Percentiles rank a stretch among this genome's conserved stretches.
phyloP scores from a whole-genome alignment of 2,329 filamentous ascomycete species.

The Monilinia vaccinii-corymbosi region DNA sequence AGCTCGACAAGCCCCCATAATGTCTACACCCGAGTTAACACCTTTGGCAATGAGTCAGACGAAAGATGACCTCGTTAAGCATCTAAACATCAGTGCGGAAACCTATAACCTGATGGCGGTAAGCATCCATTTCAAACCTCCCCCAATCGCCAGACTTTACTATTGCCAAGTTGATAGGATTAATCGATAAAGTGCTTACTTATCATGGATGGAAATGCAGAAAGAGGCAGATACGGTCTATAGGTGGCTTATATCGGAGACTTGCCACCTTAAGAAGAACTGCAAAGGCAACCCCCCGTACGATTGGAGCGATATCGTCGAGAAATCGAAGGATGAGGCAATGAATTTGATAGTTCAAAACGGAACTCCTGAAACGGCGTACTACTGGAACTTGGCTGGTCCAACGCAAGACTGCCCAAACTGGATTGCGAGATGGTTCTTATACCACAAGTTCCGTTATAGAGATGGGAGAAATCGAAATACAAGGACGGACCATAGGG shows the following conservation, averaged over 20 bases:
- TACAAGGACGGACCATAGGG: background rate
- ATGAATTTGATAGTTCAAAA: constrained; percentile 21
- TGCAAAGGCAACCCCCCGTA: constrained; percentile 27
- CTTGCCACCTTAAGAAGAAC: constrained; percentile 26
- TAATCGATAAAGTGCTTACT: constrained; percentile 19
- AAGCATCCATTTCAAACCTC: constrained; percentile 13
- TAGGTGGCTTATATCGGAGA: constrained; percentile 25
- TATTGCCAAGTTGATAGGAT: background rate
- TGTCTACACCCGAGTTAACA: constrained; percentile 7
- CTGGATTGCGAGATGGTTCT: constrained; percentile 29
- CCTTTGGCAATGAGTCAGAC: constrained; percentile 27
- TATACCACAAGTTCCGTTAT: constrained; percentile 30
- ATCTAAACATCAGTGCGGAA: constrained; percentile 21
- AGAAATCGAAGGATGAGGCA: constrained; percentile 28
- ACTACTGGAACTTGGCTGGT: constrained; percentile 25
- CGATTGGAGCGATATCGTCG: constrained; percentile 29
- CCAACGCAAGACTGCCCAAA: constrained; percentile 22
- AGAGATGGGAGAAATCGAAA: constrained; percentile 28
- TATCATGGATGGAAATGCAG: constrained; percentile 16
- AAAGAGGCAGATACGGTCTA: constrained; percentile 28
- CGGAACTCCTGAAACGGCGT: constrained; percentile 19
- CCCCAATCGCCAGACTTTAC: background rate
- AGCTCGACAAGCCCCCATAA: background rate
- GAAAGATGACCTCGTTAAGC: constrained; percentile 27
- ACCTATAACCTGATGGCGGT: constrained; percentile 28